Conservation (phyloP, 805 yeast species). For the Candida odintsovae region DNA sequence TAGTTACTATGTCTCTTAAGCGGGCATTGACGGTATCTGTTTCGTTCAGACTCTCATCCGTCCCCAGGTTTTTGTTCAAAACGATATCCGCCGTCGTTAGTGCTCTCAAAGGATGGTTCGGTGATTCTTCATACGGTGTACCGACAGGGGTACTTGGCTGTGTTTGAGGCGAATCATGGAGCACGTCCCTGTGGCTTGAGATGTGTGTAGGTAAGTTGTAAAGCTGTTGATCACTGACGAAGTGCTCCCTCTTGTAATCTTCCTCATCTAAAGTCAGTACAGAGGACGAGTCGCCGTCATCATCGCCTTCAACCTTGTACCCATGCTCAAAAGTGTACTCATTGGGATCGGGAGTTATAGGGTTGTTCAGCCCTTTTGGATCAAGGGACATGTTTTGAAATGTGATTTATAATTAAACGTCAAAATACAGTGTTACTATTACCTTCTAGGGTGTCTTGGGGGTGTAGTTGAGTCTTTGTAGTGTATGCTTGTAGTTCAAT, state of each 20-base stretch:
- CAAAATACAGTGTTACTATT: not conserved
- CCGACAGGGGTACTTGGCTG: conserved; percentile 22
- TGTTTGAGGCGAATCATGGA: conserved; percentile 4
- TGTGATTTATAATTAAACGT: not conserved
- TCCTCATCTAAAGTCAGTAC: conserved; percentile 16
- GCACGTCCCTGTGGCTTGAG: conserved; percentile 16
- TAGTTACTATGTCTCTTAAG: conserved; percentile 2
- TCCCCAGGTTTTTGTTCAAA: conserved; percentile 19
- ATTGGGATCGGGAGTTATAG: conserved; percentile 15
- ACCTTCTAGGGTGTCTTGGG: too few relatives aligned
- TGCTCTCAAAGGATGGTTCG: conserved; percentile 23
- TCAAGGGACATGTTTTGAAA: conserved; percentile 17
- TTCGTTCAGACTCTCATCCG: conserved; percentile 17
- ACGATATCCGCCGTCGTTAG: conserved; percentile 20
- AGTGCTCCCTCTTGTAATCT: not conserved
- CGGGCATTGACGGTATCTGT: conserved; percentile 3
- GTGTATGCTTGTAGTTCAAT: not conserved
- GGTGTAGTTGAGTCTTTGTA: not conserved
- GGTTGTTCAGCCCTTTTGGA: conserved; percentile 15
- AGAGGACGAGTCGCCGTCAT: conserved; percentile 12
- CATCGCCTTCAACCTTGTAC: not conserved
- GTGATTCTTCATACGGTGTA: conserved; percentile 17
- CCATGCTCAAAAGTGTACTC: conserved; percentile 11
- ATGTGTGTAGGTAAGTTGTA: conserved; percentile 22
- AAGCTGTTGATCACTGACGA: not conserved